These are phyloP conservation scores for Torulaspora gathmanii DNA, from an alignment of 805 yeast species.

Conservation along the genomic window DNA sequence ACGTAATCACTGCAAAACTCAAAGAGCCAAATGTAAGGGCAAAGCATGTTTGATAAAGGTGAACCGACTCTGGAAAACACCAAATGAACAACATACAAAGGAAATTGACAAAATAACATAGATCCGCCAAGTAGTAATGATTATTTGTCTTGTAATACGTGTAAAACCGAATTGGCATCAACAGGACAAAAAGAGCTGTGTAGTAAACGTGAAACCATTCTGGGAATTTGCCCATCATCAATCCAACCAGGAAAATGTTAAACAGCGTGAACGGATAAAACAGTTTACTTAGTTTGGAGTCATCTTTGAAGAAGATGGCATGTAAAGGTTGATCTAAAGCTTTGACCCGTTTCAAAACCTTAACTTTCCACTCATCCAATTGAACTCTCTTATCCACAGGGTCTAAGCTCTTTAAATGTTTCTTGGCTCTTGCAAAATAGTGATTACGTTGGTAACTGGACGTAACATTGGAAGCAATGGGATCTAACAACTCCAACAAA, in stretches of 20 bases:
- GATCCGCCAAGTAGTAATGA: constrained; percentile 86
- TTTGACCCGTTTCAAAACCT: constrained; percentile 22
- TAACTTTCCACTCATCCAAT: constrained; percentile 23
- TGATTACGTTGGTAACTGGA: constrained; percentile 14
- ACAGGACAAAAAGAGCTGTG: constrained; percentile 50
- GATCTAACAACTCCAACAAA: constrained; percentile 30
- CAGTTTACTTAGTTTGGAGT: constrained; percentile 63
- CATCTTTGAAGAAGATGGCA: constrained; percentile 35
- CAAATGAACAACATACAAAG: constrained; percentile 69
- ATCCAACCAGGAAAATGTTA: constrained; percentile 65
- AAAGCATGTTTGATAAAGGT: constrained; percentile 76
- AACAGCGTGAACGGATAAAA: constrained; percentile 74
- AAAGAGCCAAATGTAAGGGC: constrained; percentile 85
- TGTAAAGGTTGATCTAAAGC: constrained; percentile 28
- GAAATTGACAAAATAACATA: constrained; percentile 85
- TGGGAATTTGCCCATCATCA: constrained; percentile 73
- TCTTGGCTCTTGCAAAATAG: constrained; percentile 14
- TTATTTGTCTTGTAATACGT: constrained; percentile 73
- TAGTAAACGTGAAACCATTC: constrained; percentile 71
- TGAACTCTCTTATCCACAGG: constrained; percentile 17
- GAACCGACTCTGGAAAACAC: constrained; percentile 70
- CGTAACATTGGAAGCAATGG: constrained; percentile 27
- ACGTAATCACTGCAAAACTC: constrained; percentile 88
- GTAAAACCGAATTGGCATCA: constrained; percentile 82
- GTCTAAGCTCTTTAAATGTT: constrained; percentile 11